Evolutionary conservation across 1,284 basidiomycete species (phyloP).

Genomic region (Moniliella sp.): DNA sequence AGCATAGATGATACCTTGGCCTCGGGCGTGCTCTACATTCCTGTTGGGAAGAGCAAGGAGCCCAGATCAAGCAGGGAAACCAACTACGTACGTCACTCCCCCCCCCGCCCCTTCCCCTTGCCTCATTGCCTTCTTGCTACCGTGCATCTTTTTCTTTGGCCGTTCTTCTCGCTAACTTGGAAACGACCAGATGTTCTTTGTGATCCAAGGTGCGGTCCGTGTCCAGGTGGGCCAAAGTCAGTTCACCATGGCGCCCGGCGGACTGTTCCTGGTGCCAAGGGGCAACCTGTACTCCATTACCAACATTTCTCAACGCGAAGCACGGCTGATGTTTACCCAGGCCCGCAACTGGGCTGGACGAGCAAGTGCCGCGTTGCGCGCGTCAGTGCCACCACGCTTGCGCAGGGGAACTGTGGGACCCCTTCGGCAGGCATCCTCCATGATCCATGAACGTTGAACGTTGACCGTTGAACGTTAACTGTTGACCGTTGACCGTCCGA

Average conservation of each 20-base stretch:
- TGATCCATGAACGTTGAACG: too few species aligned
- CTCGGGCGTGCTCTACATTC: conserved; percentile 63
- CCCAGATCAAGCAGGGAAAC: conserved; percentile 78
- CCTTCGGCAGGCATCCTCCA: too few species aligned
- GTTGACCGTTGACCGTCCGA: too few species aligned
- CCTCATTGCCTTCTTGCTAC: too few species aligned
- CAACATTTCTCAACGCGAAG: conserved; percentile 60
- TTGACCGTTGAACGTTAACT: too few species aligned
- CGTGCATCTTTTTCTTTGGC: too few species aligned
- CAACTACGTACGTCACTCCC: conserved; percentile 63
- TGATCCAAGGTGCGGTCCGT: conserved; percentile 50
- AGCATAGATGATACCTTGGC: conserved; percentile 72
- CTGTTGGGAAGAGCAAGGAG: conserved; percentile 55
- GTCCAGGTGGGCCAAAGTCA: conserved; percentile 58
- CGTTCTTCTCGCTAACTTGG: too few species aligned
- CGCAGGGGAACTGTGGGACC: too few species aligned
- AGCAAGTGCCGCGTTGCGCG: too few species aligned
- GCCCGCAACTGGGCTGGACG: too few species aligned
- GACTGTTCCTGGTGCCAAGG: conserved; percentile 71
- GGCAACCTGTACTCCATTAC: conserved; percentile 76
- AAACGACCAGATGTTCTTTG: conserved; percentile 19
- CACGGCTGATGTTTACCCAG: conserved; percentile 76
- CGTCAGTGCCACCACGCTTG: too few species aligned
- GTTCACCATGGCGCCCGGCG: conserved; percentile 58
- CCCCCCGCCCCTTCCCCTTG: too few species aligned